A percentile compares a stretch with the other conserved stretches of the same genome.
phyloP scores from a whole-genome alignment of 2,329 filamentous ascomycete species.

The Pseudogymnoascus sp. region DNA sequence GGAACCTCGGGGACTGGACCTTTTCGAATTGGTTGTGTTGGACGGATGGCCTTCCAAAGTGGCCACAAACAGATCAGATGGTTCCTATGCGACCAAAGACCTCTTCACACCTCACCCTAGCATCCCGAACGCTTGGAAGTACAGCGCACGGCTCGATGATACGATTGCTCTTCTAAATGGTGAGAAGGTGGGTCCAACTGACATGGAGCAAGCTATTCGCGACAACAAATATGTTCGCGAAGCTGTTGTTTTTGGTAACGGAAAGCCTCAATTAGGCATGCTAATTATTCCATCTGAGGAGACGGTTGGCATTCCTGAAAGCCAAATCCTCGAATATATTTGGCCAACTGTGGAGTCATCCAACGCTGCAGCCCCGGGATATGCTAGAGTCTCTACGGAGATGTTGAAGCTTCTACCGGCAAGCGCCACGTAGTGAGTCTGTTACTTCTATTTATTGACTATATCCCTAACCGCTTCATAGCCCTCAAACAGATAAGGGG shows the following conservation, averaged over 20 bases:
- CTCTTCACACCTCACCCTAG: constrained; percentile 37
- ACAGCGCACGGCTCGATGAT: constrained; percentile 39
- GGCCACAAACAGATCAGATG: constrained; percentile 34
- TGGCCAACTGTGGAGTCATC: constrained; percentile 44
- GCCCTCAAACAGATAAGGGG: constrained; percentile 37
- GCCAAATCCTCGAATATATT: constrained; percentile 41
- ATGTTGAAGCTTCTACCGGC: constrained; percentile 44
- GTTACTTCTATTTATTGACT: constrained; percentile 34
- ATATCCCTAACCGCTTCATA: constrained; percentile 27
- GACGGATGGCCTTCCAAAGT: constrained; percentile 35
- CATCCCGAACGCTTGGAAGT: constrained; percentile 39
- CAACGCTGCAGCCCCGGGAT: constrained; percentile 44
- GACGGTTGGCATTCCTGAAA: constrained; percentile 34
- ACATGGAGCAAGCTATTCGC: constrained; percentile 46
- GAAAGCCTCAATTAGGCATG: constrained; percentile 44
- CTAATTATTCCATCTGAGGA: constrained; percentile 45
- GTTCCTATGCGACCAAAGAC: constrained; percentile 39
- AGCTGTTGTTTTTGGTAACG: constrained; percentile 50
- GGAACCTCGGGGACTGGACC: not conserved
- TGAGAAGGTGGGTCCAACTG: constrained; percentile 41
- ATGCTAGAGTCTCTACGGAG: constrained; percentile 45
- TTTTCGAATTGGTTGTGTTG: constrained; percentile 12
- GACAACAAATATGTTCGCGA: constrained; percentile 47
- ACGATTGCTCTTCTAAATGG: constrained; percentile 40
- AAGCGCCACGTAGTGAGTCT: not conserved